Evolutionary conservation across 352 stramenopile genomes (phyloP).

Genomic region (Phytophthora brassicae): DNA sequence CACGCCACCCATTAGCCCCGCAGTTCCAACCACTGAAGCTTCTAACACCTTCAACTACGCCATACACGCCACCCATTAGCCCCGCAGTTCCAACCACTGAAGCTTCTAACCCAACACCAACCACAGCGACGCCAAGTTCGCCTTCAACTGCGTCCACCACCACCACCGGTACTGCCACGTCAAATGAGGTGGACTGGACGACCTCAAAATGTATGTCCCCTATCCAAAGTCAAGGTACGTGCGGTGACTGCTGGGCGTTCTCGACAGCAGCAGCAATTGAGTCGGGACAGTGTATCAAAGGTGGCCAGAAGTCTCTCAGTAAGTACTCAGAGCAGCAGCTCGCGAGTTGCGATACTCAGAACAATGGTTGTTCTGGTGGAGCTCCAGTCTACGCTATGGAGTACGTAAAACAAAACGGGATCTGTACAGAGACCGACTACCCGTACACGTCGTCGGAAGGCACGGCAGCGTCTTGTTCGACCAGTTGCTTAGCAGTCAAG

Average conservation of each 20-base stretch:
- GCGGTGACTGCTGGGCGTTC: constrained; percentile 98
- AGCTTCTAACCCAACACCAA: constrained; percentile 4
- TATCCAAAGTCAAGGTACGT: constrained; percentile 96
- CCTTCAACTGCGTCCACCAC: constrained; percentile 14
- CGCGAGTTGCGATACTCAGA: constrained; percentile 87
- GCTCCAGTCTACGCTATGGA: constrained; percentile 90
- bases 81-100: neutral
- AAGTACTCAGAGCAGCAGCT: constrained; percentile 93
- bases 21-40: constrained; percentile 12
- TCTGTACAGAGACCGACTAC: constrained; percentile 57
- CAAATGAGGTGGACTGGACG: constrained; percentile 57
- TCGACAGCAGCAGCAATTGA: constrained; percentile 91
- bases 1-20: constrained; percentile 1
- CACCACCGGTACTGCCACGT: constrained; percentile 24
- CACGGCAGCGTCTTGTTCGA: constrained; percentile 20
- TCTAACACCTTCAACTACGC: neutral
- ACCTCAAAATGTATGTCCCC: constrained; percentile 41
- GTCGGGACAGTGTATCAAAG: constrained; percentile 83
- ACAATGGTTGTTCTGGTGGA: constrained; percentile 91
- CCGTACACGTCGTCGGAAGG: constrained; percentile 35
- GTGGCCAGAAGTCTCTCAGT: constrained; percentile 60
- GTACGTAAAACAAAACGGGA: constrained; percentile 86
- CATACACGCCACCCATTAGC: constrained; percentile 5
- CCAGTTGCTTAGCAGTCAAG: constrained; percentile 32
- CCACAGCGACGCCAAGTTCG: constrained; percentile 8